A percentile compares a stretch with the other conserved stretches of the same genome.
phyloP scores from a whole-genome alignment of 495 filamentous ascomycete species.

The Oleoguttula mirabilis region DNA sequence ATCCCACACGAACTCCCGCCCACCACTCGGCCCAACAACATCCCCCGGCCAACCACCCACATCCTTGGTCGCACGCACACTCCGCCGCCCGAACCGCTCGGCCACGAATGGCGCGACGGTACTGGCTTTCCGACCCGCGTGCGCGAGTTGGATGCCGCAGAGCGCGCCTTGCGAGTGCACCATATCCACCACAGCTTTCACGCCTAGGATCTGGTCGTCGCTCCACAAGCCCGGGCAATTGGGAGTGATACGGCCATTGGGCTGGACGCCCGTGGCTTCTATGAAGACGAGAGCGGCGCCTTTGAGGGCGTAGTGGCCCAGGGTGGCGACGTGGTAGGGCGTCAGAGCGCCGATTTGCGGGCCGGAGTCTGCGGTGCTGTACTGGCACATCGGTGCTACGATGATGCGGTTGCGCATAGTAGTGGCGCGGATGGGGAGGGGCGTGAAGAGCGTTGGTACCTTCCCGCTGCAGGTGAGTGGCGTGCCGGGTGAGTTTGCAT shows the following conservation, averaged over 20 bases:
- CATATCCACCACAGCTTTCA: constrained; percentile 51
- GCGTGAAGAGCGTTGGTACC: constrained; percentile 26
- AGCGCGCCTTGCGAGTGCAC: constrained; percentile 50
- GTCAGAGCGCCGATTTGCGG: constrained; percentile 52
- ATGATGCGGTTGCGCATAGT: constrained; percentile 62
- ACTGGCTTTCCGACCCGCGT: constrained; percentile 64
- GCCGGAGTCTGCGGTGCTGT: constrained; percentile 36
- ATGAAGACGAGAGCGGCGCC: constrained; percentile 54
- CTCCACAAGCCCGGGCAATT: constrained; percentile 60
- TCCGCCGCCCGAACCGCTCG: constrained; percentile 14
- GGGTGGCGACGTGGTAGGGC: constrained; percentile 55
- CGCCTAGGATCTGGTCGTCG: constrained; percentile 51
- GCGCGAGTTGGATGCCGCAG: constrained; percentile 59
- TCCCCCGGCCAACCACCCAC: constrained; percentile 59
- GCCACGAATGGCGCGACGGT: constrained; percentile 50
- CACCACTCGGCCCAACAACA: constrained; percentile 46
- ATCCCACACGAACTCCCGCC: constrained; percentile 22
- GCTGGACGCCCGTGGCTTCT: constrained; percentile 54
- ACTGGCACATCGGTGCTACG: constrained; percentile 57
- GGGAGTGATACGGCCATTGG: constrained; percentile 61
- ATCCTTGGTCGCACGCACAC: constrained; percentile 38
- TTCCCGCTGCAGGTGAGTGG: constrained; percentile 15
- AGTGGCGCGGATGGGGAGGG: constrained; percentile 46
- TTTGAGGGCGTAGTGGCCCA: constrained; percentile 50
- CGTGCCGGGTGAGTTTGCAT: constrained; percentile 6